phyloP scores from a whole-genome alignment of 2,329 filamentous ascomycete species.

The Fusarium algeriense region DNA sequence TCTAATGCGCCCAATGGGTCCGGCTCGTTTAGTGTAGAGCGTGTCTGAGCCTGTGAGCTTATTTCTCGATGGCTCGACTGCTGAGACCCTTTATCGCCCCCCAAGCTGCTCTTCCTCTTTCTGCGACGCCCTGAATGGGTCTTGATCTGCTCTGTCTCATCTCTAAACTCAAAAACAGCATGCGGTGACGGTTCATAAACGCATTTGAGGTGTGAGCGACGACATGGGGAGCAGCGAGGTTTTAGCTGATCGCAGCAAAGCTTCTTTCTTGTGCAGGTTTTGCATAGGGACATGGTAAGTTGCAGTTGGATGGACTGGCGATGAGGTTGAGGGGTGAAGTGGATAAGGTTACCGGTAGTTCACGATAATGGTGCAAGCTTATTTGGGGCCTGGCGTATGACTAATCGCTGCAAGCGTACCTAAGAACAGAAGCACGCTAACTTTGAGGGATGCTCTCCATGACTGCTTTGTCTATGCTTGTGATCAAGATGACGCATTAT shows the following conservation, averaged over 20 bases:
- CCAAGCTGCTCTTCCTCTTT: neutral
- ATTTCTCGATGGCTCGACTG: rapidly evolving
- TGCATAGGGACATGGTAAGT: neutral
- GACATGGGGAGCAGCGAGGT: rapidly evolving
- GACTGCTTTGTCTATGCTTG: rapidly evolving
- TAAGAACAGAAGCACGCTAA: neutral
- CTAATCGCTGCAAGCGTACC: neutral
- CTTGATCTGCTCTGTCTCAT: neutral
- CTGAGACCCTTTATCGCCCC: rapidly evolving
- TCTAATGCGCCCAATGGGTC: rapidly evolving
- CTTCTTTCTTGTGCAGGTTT: neutral
- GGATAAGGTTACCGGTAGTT: neutral
- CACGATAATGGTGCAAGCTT: neutral
- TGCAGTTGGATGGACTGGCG: neutral
- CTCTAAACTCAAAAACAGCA: neutral
- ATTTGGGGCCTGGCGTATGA: neutral
- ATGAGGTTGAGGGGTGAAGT: neutral
- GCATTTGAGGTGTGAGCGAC: neutral
- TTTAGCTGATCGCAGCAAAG: neutral
- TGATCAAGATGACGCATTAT: neutral
- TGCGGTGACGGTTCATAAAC: neutral
- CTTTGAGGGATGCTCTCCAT: rapidly evolving
- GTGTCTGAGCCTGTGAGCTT: rapidly evolving
- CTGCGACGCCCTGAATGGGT: neutral
- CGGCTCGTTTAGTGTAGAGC: rapidly evolving